Evolutionary conservation across 2,329 filamentous ascomycete species (phyloP).

Genomic region (Tolypocladium album): DNA sequence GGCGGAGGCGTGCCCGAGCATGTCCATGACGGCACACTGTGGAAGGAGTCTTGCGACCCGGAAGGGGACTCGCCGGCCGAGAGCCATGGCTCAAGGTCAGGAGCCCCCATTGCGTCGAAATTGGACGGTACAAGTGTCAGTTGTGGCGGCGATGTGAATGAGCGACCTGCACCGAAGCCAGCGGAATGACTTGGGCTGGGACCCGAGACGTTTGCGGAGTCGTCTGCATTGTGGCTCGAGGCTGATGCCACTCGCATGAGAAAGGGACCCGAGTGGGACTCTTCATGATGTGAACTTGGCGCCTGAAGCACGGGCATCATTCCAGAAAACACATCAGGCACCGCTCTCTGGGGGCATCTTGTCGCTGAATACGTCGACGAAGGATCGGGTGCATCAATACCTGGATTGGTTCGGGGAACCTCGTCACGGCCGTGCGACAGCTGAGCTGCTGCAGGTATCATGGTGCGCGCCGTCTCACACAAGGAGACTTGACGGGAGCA

Average conservation of each 20-base stretch:
- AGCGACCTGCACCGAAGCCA: no score
- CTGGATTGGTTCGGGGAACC: not conserved
- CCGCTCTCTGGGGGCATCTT: not conserved
- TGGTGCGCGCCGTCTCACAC: not conserved
- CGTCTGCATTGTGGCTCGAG: not conserved
- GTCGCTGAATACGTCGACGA: not conserved
- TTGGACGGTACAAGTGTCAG: no score
- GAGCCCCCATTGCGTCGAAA: not conserved
- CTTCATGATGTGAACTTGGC: not conserved
- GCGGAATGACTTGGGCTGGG: no score
- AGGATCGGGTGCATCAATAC: not conserved
- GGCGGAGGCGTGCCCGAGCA: conserved; percentile 26
- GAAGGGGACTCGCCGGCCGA: conserved; percentile 15
- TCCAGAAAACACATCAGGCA: not conserved
- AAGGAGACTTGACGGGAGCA: not conserved
- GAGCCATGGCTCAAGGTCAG: not conserved
- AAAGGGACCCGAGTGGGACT: not conserved
- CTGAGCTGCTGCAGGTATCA: not conserved
- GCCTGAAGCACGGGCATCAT: not conserved
- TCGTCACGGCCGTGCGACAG: not conserved
- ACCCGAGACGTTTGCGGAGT: not conserved
- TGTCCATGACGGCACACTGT: conserved; percentile 42
- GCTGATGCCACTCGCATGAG: not conserved
- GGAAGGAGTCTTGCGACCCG: conserved; percentile 36
- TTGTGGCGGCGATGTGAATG: no score